Percentiles rank a stretch among this genome's conserved stretches.
phyloP scores from a whole-genome alignment of 148 eudicot genomes.

The Nepenthes gracilis region DNA sequence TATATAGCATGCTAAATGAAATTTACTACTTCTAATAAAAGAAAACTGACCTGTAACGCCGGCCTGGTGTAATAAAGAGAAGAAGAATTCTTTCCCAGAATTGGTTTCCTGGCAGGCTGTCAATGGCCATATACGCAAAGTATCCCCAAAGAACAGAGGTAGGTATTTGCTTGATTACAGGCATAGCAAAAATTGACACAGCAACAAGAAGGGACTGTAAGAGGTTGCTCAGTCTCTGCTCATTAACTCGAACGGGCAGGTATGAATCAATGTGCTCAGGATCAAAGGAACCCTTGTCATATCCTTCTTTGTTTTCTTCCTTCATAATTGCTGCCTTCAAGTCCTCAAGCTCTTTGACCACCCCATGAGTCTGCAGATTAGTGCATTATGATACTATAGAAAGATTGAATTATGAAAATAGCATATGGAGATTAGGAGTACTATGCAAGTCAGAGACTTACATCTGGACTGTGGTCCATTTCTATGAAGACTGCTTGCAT shows the following conservation, averaged over 20 bases:
- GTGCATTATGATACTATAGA: background rate
- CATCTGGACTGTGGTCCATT: slow-evolving; percentile 35
- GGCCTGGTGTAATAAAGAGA: slow-evolving; percentile 48
- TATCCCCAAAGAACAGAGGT: slow-evolving; percentile 92
- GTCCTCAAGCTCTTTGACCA: slow-evolving; percentile 28
- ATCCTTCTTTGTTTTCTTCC: slow-evolving; percentile 29
- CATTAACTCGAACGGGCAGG: slow-evolving; percentile 78
- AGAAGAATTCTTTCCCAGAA: slow-evolving; percentile 75
- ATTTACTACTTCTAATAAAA: background rate
- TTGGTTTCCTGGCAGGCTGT: slow-evolving; percentile 83
- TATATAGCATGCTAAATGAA: background rate
- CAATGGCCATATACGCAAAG: slow-evolving; percentile 83
- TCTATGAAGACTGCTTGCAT: slow-evolving; percentile 50
- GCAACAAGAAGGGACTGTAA: slow-evolving; percentile 63
- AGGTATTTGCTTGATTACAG: slow-evolving; percentile 61
- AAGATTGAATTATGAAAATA: no score
- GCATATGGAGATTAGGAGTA: background rate
- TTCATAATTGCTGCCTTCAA: slow-evolving; percentile 57
- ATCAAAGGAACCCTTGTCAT: slow-evolving; percentile 24
- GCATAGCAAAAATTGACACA: slow-evolving; percentile 46
- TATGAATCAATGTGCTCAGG: slow-evolving; percentile 55
- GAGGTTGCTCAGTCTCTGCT: slow-evolving; percentile 75
- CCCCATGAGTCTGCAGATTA: slow-evolving; percentile 18
- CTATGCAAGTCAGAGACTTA: slow-evolving; percentile 15
- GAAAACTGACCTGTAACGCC: slow-evolving; percentile 61